Base-by-base conservation (phyloP, 73 alveolate genomes). In the Paramecium bursaria region DNA sequence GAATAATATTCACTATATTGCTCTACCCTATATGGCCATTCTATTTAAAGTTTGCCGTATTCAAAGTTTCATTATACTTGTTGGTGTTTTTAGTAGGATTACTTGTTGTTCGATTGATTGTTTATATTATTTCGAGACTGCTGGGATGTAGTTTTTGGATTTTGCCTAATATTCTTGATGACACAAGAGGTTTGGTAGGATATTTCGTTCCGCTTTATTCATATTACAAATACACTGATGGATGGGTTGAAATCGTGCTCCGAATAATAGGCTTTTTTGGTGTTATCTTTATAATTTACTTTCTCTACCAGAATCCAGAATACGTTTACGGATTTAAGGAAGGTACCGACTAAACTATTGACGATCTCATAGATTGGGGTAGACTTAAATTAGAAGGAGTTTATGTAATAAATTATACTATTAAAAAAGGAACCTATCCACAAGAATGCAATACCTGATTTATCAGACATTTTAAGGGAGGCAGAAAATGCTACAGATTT, bases 121-220 rank as follows among this genome's bases (percentile, higher is more conserved):
- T 42, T 7, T 67, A 67, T 67, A 31, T 47, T 15, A 7, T 67
- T 7, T 13, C 26, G 1, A 67, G 82, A 67, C 19, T 67, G 22
- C 44, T 67, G 33, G 82, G 82, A 15, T 67, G 44, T 67, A 47
- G 50, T 30, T 67, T 67, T 21, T 67, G 82, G 82, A 67, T 67
- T 35, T 67, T 67, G 1, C 82, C 82, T 11, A 67, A 67, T 67
- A 14, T 67, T 0, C 33, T 39, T 35, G 82, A 67, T 39, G 82
- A 67, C 44, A 57, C 44, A 67, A 33, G 6, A 15, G 82, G 82
- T 19, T 11, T 67, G 6, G 15, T 67, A 39, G 82, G 82, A 15
- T 67, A 53, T 39, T 67, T 67, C 44, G 5, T 21, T 7, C 82
- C 82, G 19, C 26, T 67, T 35, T 67, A 67, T 67, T 67, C 57